These are phyloP conservation scores for Starmerella bacillaris DNA, from an alignment of 805 yeast genomes.

Conservation along the genomic window DNA sequence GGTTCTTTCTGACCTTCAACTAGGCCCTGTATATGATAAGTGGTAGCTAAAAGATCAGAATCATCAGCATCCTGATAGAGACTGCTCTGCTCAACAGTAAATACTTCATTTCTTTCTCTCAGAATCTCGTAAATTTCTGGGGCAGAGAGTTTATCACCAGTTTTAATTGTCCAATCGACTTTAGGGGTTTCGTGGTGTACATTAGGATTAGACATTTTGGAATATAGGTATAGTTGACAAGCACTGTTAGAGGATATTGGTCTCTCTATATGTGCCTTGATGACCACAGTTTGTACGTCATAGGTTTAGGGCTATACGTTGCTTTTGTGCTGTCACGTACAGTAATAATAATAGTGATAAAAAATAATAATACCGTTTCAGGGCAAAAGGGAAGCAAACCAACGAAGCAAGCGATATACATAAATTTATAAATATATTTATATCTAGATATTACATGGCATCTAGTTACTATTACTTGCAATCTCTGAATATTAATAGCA, in stretches of 20 bases:
- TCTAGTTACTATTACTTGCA: too few relatives aligned
- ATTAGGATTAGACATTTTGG: slow-evolving; percentile 1
- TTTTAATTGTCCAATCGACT: slow-evolving; percentile 6
- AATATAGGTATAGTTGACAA: not conserved
- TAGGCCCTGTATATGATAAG: slow-evolving; percentile 10
- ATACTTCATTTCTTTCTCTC: slow-evolving; percentile 13
- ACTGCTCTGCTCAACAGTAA: slow-evolving; percentile 17
- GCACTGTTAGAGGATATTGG: not conserved
- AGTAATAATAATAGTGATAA: too few relatives aligned
- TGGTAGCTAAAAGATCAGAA: slow-evolving; percentile 9
- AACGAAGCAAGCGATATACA: too few relatives aligned
- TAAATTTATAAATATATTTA: too few relatives aligned
- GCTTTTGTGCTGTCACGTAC: too few relatives aligned
- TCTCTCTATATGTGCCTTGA: not conserved
- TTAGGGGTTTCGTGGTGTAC: slow-evolving; percentile 1
- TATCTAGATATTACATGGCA: too few relatives aligned
- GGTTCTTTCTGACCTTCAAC: slow-evolving; percentile 2
- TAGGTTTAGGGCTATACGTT: too few relatives aligned
- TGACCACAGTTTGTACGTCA: too few relatives aligned
- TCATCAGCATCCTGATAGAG: slow-evolving; percentile 16
- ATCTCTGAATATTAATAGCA: too few relatives aligned
- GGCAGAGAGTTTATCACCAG: slow-evolving; percentile 9
- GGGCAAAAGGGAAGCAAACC: too few relatives aligned
- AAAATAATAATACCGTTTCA: too few relatives aligned
- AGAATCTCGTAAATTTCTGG: slow-evolving; percentile 10